phyloP scores from a whole-genome alignment of 495 filamentous ascomycete genomes.

The Astrothelium subdiscretum region DNA sequence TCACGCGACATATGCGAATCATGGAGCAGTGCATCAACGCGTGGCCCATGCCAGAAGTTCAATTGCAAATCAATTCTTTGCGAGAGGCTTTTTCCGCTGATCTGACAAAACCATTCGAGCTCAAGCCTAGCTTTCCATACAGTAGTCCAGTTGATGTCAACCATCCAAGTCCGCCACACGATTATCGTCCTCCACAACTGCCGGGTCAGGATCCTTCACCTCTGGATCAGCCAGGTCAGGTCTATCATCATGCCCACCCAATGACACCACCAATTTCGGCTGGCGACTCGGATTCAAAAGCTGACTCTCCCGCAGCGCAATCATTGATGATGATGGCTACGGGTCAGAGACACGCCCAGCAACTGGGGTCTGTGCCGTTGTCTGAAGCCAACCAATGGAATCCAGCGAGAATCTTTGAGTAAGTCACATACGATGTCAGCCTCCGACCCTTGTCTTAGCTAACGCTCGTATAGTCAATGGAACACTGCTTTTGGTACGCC shows the following conservation, averaged over 20 bases:
- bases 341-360: slow-evolving; percentile 28
- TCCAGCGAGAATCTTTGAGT: slow-evolving; percentile 89
- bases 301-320: slow-evolving; percentile 70
- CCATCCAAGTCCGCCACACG: slow-evolving; percentile 16
- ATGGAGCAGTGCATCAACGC: slow-evolving; percentile 72
- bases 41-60: slow-evolving; percentile 89
- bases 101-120: slow-evolving; percentile 68
- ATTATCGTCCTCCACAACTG: slow-evolving; percentile 10
- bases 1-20: slow-evolving; percentile 90
- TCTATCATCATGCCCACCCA: slow-evolving; percentile 64
- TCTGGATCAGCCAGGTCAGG: slow-evolving; percentile 46
- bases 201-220: slow-evolving; percentile 20
- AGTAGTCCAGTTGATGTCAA: slow-evolving; percentile 57
- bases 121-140: slow-evolving; percentile 82
- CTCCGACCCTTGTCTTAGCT: background rate
- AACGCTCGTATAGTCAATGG: slow-evolving; percentile 58
- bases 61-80: slow-evolving; percentile 79
- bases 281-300: slow-evolving; percentile 61
- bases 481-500: slow-evolving; percentile 76
- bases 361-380: slow-evolving; percentile 41
- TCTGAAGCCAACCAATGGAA: slow-evolving; percentile 74
- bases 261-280: slow-evolving; percentile 75
- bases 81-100: slow-evolving; percentile 91
- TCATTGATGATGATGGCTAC: slow-evolving; percentile 63
- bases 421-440: slow-evolving; percentile 30